Conservation (phyloP, 371 early-diverging fungal genomes). For the Synchytrium microbalum region DNA sequence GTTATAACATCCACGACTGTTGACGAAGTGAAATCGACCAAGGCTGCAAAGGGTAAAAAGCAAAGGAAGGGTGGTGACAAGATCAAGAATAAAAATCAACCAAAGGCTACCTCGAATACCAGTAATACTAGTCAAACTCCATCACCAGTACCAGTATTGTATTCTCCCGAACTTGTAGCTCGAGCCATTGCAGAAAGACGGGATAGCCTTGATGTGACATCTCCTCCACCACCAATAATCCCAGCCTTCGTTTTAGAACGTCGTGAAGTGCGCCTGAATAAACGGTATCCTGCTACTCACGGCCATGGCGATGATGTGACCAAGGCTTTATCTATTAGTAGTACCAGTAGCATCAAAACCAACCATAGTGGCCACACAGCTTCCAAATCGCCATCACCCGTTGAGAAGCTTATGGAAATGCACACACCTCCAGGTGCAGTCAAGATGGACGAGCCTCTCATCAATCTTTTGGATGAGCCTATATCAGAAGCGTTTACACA, state of each 20-base stretch:
- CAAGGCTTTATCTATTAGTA: background rate
- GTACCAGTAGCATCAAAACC: background rate
- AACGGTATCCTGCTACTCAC: background rate
- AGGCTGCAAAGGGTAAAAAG: no score
- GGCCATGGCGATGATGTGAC: background rate
- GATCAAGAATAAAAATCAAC: no score
- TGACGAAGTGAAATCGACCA: no score
- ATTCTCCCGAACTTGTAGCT: background rate
- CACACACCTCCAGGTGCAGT: background rate
- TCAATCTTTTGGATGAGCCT: background rate
- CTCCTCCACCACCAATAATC: background rate
- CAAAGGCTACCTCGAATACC: no score
- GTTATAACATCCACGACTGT: no score
- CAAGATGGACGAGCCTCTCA: background rate
- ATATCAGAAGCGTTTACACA: background rate
- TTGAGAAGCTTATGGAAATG: background rate
- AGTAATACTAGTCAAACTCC: no score
- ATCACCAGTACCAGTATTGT: background rate
- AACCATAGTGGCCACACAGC: background rate
- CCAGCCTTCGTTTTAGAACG: background rate
- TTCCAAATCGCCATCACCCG: background rate
- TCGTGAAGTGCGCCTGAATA: background rate
- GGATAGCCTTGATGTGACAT: background rate
- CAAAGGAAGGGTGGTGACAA: no score
- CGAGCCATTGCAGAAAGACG: background rate